Percentiles rank a stretch among this genome's conserved stretches.
Conservation (phyloP, 2,329 filamentous ascomycete genomes). For the Trichophyton mentagrophytes region DNA sequence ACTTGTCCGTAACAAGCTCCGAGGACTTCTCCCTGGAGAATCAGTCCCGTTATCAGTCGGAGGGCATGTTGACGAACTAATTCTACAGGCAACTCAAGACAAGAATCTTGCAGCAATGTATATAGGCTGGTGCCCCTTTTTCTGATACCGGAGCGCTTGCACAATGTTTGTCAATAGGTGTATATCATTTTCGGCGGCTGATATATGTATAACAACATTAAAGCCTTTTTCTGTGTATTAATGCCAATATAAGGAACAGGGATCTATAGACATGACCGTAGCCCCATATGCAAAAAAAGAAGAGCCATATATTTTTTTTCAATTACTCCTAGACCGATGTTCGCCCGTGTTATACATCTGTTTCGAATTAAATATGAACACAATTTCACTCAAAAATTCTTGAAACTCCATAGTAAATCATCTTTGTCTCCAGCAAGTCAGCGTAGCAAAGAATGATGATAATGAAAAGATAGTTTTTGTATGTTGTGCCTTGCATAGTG, state of each 20-base stretch:
- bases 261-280: no score
- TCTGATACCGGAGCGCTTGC: constrained; percentile 4
- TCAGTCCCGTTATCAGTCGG: constrained; percentile 88
- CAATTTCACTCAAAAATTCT: no score
- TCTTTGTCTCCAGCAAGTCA: not conserved
- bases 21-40: constrained; percentile 70
- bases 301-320: no score
- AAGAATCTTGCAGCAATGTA: constrained; percentile 85
- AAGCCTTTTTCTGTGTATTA: not conserved
- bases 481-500: not conserved
- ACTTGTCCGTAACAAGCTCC: constrained; percentile 74
- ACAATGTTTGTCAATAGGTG: not conserved
- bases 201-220: not conserved
- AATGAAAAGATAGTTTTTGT: not conserved
- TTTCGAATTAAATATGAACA: no score
- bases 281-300: no score
- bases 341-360: no score
- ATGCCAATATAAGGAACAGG: not conserved
- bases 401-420: no score
- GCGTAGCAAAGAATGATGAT: not conserved
- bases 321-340: no score
- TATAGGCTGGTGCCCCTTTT: constrained; percentile 59
- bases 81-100: constrained; percentile 70
- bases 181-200: not conserved
- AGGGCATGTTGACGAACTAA: constrained; percentile 92